Conservation (phyloP, 176 grass and related monocot species). For the Carex cristatella region DNA sequence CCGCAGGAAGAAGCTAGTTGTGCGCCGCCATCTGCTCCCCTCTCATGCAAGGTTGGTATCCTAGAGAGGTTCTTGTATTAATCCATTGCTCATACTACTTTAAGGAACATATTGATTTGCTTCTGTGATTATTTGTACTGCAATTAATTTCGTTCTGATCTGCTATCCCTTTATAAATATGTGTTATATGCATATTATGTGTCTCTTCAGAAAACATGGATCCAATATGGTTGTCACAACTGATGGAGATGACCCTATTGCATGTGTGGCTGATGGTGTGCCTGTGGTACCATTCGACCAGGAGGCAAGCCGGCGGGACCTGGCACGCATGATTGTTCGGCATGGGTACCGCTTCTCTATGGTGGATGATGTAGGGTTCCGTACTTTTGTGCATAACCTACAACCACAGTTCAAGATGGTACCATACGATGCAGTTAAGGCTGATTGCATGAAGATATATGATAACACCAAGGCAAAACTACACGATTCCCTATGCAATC, state of each 20-base stretch:
- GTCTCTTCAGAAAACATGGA: conserved; percentile 14
- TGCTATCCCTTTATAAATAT: neutral
- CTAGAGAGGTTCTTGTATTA: neutral
- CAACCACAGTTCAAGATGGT: conserved; percentile 90
- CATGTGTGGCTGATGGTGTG: conserved; percentile 29
- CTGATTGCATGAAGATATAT: conserved; percentile 94
- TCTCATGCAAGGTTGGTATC: neutral
- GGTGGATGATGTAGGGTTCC: conserved; percentile 82
- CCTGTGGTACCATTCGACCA: conserved; percentile 66
- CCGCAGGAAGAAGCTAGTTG: conserved; percentile 72
- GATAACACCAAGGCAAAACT: conserved; percentile 61
- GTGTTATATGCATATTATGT: neutral
- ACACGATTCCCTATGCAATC: conserved; percentile 48
- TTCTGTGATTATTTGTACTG: neutral
- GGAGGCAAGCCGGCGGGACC: conserved; percentile 67
- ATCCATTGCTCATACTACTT: neutral
- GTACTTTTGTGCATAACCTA: conserved; percentile 78
- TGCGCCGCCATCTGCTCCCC: conserved; percentile 52
- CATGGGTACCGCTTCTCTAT: conserved; percentile 92
- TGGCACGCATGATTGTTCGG: conserved; percentile 82
- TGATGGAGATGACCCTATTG: conserved; percentile 40
- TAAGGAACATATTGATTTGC: neutral
- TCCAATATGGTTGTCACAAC: conserved; percentile 28
- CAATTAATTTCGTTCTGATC: neutral
- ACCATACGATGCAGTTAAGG: conserved; percentile 60